A percentile compares a stretch with the other conserved stretches of the same genome.
Conservation (phyloP, 2,329 filamentous ascomycete genomes). For the Curvularia sp. region DNA sequence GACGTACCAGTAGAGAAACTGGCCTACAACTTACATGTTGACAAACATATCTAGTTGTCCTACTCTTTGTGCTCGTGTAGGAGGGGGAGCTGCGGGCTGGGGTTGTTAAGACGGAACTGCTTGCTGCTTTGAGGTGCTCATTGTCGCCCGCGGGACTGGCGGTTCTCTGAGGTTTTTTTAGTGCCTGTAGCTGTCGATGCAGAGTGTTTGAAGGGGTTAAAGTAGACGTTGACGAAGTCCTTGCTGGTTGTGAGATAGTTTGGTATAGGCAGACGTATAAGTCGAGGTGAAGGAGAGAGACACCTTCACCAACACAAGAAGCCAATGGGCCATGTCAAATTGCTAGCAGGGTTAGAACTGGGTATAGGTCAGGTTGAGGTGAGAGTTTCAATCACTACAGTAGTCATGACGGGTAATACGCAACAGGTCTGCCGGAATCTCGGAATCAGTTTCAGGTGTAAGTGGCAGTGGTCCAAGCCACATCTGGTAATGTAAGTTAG, state of each 20-base stretch:
- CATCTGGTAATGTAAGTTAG: not conserved
- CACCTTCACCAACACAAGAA: no score
- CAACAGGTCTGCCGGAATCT: not conserved
- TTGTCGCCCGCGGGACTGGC: not conserved
- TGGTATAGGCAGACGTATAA: not conserved
- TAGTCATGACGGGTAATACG: not conserved
- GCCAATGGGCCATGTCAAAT: no score
- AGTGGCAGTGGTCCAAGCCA: not conserved
- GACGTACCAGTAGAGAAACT: accelerated
- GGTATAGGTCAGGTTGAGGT: not conserved
- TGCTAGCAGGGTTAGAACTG: not conserved
- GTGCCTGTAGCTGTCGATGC: not conserved
- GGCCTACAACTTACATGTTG: conserved; percentile 7
- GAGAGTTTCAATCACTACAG: not conserved
- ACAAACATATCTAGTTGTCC: conserved; percentile 11
- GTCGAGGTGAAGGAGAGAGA: not conserved
- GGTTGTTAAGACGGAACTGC: not conserved
- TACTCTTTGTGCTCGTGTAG: not conserved
- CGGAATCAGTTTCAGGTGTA: not conserved
- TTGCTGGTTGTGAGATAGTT: not conserved
- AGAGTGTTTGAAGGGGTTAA: not conserved
- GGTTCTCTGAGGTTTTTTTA: no score
- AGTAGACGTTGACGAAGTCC: not conserved
- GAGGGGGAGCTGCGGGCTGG: not conserved
- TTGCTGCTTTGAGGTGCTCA: not conserved